Evolutionary conservation across 768 basidiomycete genomes (phyloP), one percentile per base, ranked within the genome.

Genomic region (Lentinula raphanica): DNA sequence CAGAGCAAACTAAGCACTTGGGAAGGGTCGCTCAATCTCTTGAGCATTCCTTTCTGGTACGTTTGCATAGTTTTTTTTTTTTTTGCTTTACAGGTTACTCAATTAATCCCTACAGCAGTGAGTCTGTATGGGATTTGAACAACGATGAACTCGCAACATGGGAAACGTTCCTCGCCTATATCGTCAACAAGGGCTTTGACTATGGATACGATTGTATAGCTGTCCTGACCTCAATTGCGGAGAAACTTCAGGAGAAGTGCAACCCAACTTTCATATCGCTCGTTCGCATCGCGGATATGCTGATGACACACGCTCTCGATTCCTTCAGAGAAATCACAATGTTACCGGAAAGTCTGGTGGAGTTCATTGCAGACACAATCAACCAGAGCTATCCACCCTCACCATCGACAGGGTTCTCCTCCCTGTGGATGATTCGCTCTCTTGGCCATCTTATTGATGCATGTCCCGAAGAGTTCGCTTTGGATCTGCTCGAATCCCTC

Each of bases 321-420:
- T 63, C 71, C 29, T 56, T 56, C 27, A 35, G 19, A 3, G 81
- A 83, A 3, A 70, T 77, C 36, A 76, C 79, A 25, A 77, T 81
- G 19, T 67, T 87, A 1, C 87, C 90, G 2, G 69, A 71, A 13
- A 66, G 71, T 23, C 65, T 90, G 15, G 68, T 90, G 28, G 79
- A 83, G 45, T 80, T 89, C 55, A 74, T 84, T 54, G 83, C 85
- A 59, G 79, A 82, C 42, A 82, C 82, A 0, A 73, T 92, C 58
- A 70, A 73, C 21, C 75, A 79, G 8, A 79, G 80, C 8, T 92
- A 92, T 69, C 90, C 90, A 0, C 87, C 88, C 0, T 78, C 79
- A 19, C 75, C 79, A 3, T 72, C 74, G 48, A 79, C 82, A 63
- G 75, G 78, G 65, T 75, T 79, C 53, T 76, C 77, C 36, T 79